These are phyloP conservation scores for Leishmania guyanensis DNA, from an alignment of 208 protist genomes.

Conservation along the genomic window DNA sequence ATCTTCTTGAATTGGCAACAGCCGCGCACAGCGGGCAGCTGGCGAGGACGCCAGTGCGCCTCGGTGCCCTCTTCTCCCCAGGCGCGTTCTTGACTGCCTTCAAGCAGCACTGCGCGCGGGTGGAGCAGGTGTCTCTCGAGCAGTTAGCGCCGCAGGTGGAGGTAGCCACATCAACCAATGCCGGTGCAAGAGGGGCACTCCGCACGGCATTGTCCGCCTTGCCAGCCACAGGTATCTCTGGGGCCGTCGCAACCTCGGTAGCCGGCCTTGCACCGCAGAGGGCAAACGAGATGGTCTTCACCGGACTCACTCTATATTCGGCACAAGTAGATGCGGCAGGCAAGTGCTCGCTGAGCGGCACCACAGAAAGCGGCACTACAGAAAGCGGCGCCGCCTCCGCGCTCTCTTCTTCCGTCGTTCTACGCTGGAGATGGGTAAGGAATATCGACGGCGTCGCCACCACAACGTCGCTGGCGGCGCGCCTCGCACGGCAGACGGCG, in stretches of 20 bases:
- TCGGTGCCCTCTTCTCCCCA: constrained; percentile 96
- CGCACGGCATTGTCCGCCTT: neutral
- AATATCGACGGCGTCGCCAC: constrained; percentile 8
- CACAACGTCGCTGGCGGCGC: constrained; percentile 33
- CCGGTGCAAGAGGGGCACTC: neutral
- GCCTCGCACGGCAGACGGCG: constrained; percentile 33
- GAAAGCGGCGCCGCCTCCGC: constrained; percentile 20
- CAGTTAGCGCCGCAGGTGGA: constrained; percentile 85
- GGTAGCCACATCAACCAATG: constrained; percentile 8
- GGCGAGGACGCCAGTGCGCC: constrained; percentile 57
- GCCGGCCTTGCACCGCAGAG: constrained; percentile 1
- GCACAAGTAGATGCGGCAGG: constrained; percentile 47
- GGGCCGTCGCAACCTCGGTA: constrained; percentile 16
- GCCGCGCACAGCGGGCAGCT: constrained; percentile 35
- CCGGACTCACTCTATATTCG: constrained; percentile 56
- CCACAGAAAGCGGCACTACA: constrained; percentile 19
- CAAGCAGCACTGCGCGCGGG: constrained; percentile 93
- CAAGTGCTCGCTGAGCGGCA: constrained; percentile 39
- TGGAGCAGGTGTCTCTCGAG: constrained; percentile 91
- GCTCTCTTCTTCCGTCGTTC: constrained; percentile 37
- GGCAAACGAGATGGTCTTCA: constrained; percentile 3
- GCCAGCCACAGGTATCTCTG: too few species aligned
- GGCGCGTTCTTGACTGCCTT: constrained; percentile 98
- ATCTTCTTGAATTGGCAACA: constrained; percentile 60
- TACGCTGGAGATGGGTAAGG: constrained; percentile 48